Evolutionary conservation across 139 green algal species (phyloP).

Genomic region (Parachlorella kessleri): DNA sequence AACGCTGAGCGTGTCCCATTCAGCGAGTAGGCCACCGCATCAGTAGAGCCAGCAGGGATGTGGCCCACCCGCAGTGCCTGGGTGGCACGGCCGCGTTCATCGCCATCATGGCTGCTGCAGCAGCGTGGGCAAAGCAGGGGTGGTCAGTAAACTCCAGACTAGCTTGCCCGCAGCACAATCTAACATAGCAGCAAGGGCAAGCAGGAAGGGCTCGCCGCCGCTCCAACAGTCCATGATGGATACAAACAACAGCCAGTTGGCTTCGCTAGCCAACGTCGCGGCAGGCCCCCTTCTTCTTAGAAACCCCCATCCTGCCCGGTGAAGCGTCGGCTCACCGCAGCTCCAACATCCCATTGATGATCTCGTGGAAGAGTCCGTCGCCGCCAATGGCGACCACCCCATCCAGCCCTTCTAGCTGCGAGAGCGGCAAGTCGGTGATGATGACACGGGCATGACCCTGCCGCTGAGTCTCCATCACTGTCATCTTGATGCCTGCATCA

Average conservation of each 20-base stretch:
- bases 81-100: neutral
- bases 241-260: too few species aligned
- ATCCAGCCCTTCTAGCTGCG: slow-evolving; percentile 64
- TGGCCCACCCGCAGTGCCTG: slow-evolving; percentile 69
- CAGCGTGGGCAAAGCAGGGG: neutral
- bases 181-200: too few species aligned
- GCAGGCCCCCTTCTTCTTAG: neutral
- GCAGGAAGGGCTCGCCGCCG: too few species aligned
- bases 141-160: too few species aligned
- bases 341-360: slow-evolving; percentile 76
- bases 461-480: slow-evolving; percentile 58
- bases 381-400: slow-evolving; percentile 66
- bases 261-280: too few species aligned
- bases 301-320: neutral
- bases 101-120: neutral
- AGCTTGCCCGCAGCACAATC: too few species aligned
- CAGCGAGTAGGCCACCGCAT: slow-evolving; percentile 84
- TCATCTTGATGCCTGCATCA: slow-evolving; percentile 56
- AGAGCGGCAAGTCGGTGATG: slow-evolving; percentile 45
- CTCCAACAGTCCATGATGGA: too few species aligned
- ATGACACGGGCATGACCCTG: slow-evolving; percentile 57
- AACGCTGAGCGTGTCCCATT: slow-evolving; percentile 72
- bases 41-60: slow-evolving; percentile 85
- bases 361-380: slow-evolving; percentile 91
- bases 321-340: slow-evolving; percentile 18